phyloP scores from a whole-genome alignment of 306 rosid species.

The Delonix regia region DNA sequence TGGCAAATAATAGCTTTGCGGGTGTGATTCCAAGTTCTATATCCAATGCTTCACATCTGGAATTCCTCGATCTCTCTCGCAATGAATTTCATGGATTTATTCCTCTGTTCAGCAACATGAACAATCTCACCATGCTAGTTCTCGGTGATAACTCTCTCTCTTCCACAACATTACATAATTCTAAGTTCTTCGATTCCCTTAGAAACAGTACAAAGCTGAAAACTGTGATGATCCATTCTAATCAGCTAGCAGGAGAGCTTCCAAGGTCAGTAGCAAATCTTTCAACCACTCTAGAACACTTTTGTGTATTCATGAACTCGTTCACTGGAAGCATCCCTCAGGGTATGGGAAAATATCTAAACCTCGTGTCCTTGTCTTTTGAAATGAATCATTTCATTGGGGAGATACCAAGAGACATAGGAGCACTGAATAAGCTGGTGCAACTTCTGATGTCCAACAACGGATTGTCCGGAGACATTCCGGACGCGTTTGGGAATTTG shows the following conservation, averaged over 20 bases:
- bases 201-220: constrained; percentile 33
- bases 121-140: neutral
- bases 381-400: no score
- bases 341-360: constrained; percentile 39
- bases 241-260: constrained; percentile 40
- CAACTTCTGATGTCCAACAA: neutral
- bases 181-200: constrained; percentile 38
- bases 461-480: constrained; percentile 44
- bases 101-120: constrained; percentile 36
- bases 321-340: constrained; percentile 39
- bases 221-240: constrained; percentile 22
- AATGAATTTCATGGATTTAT: constrained; percentile 35
- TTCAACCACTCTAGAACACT: constrained; percentile 28
- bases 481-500: constrained; percentile 45
- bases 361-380: no score
- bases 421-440: constrained; percentile 25
- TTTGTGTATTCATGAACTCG: constrained; percentile 35
- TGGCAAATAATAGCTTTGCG: constrained; percentile 39
- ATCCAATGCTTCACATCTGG: constrained; percentile 43
- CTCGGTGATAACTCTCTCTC: constrained; percentile 31
- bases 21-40: constrained; percentile 43
- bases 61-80: constrained; percentile 23
- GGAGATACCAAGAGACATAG: no score
- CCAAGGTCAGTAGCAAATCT: constrained; percentile 40
- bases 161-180: constrained; percentile 37